Evolutionary conservation across 2,329 filamentous ascomycete genomes (phyloP).

Genomic region (Ceratocystis destructans): DNA sequence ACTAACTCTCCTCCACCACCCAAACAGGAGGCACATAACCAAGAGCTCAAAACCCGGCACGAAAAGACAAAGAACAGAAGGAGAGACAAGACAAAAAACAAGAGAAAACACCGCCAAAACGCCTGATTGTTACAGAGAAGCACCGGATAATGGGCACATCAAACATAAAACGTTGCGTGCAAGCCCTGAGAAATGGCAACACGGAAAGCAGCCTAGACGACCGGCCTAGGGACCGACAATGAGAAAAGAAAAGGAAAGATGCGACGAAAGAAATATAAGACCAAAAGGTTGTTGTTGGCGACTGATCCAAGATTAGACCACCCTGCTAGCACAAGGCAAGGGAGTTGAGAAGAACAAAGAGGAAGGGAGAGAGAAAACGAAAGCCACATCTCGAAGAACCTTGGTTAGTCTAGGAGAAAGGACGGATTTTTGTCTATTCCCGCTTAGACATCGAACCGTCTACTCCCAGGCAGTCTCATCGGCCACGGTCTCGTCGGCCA

Average conservation of each 20-base stretch:
- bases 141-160: background rate
- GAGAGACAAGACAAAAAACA: background rate
- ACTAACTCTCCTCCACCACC: background rate
- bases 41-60: constrained; percentile 1
- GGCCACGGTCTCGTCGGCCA: constrained; percentile 37
- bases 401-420: background rate
- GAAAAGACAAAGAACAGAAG: background rate
- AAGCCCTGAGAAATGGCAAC: background rate
- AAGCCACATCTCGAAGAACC: background rate
- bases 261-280: constrained; percentile 1
- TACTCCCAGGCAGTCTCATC: constrained; percentile 27
- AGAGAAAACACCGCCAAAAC: background rate
- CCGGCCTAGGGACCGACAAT: background rate
- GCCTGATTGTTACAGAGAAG: constrained; percentile 6
- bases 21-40: background rate
- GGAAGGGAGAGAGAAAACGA: background rate
- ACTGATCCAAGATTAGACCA: background rate
- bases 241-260: background rate
- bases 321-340: background rate
- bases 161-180: background rate
- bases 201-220: background rate
- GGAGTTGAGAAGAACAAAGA: constrained; percentile 1
- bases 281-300: background rate
- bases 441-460: background rate
- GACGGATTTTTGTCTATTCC: background rate